Conservation (phyloP, 148 eudicot species). For the Vaccinium macrocarpon region DNA sequence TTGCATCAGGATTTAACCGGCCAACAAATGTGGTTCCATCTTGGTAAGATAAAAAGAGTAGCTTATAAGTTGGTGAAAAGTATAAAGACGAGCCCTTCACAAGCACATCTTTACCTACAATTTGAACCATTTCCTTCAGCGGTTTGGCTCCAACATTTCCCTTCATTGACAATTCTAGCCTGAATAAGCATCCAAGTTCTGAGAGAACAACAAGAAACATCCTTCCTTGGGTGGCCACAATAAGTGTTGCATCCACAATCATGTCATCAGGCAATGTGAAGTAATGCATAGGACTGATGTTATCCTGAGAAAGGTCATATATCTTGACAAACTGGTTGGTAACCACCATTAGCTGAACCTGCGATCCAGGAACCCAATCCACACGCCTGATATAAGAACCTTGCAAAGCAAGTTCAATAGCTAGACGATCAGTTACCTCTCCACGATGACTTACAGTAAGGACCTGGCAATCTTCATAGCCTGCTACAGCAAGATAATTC, state of each 20-base stretch:
- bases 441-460: conserved; percentile 96
- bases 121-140: conserved; percentile 61
- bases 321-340: conserved; percentile 93
- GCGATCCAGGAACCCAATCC: conserved; percentile 98
- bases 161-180: conserved; percentile 69
- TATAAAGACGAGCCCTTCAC: conserved; percentile 80
- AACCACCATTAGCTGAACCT: conserved; percentile 97
- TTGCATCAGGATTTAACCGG: conserved; percentile 59
- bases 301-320: conserved; percentile 95
- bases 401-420: conserved; percentile 96
- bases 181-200: conserved; percentile 78
- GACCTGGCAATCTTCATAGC: conserved; percentile 98
- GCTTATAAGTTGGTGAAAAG: conserved; percentile 74
- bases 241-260: conserved; percentile 78
- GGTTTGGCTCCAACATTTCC: conserved; percentile 75
- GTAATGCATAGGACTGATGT: conserved; percentile 93
- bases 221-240: conserved; percentile 72
- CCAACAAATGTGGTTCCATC: conserved; percentile 89
- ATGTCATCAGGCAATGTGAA: conserved; percentile 75
- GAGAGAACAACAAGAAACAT: conserved; percentile 77
- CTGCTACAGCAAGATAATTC: conserved; percentile 96
- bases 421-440: conserved; percentile 94
- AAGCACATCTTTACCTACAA: conserved; percentile 46
- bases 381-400: conserved; percentile 94
- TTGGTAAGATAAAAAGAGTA: conserved; percentile 81